These are phyloP conservation scores for Coemansia sp. DNA, from an alignment of 192 early-diverging fungal genomes.

Conservation along the genomic window DNA sequence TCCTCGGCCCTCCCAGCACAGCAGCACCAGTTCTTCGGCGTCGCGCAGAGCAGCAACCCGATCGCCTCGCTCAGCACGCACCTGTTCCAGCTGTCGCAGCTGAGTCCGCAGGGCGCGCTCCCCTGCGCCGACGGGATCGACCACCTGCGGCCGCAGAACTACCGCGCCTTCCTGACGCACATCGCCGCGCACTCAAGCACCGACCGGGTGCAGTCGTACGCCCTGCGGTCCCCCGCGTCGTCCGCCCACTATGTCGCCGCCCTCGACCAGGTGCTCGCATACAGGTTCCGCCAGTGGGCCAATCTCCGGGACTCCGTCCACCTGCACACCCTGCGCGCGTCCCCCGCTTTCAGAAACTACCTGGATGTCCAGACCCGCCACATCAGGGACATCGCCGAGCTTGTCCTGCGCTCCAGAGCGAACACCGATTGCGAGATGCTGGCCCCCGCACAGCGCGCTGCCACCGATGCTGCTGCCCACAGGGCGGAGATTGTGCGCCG, in stretches of 20 bases:
- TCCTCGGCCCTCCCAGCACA: slow-evolving; percentile 20
- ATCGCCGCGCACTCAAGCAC: slow-evolving; percentile 59
- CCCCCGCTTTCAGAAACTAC: slow-evolving; percentile 63
- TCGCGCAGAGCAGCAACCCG: slow-evolving; percentile 83
- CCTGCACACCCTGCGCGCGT: slow-evolving; percentile 73
- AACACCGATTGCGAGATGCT: slow-evolving; percentile 58
- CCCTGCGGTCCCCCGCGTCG: slow-evolving; percentile 62
- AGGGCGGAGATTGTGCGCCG: slow-evolving; percentile 36
- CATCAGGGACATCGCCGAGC: slow-evolving; percentile 58
- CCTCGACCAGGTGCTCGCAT: slow-evolving; percentile 82
- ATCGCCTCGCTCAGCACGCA: slow-evolving; percentile 88
- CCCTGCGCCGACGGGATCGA: slow-evolving; percentile 78
- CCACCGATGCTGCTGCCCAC: slow-evolving; percentile 22
- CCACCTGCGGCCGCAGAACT: slow-evolving; percentile 72
- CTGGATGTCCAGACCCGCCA: slow-evolving; percentile 62
- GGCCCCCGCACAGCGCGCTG: slow-evolving; percentile 10
- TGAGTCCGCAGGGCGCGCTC: slow-evolving; percentile 80
- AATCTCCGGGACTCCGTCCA: slow-evolving; percentile 88
- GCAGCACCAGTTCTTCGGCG: slow-evolving; percentile 68
- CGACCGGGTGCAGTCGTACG: slow-evolving; percentile 60
- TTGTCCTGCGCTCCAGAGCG: slow-evolving; percentile 61
- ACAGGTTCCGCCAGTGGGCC: slow-evolving; percentile 86
- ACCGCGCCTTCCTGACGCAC: slow-evolving; percentile 74
- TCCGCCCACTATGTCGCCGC: slow-evolving; percentile 72
- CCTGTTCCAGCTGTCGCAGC: slow-evolving; percentile 75